Base-by-base conservation (phyloP, 1,284 basidiomycete species). In the Fistulinella cinereoalba region DNA sequence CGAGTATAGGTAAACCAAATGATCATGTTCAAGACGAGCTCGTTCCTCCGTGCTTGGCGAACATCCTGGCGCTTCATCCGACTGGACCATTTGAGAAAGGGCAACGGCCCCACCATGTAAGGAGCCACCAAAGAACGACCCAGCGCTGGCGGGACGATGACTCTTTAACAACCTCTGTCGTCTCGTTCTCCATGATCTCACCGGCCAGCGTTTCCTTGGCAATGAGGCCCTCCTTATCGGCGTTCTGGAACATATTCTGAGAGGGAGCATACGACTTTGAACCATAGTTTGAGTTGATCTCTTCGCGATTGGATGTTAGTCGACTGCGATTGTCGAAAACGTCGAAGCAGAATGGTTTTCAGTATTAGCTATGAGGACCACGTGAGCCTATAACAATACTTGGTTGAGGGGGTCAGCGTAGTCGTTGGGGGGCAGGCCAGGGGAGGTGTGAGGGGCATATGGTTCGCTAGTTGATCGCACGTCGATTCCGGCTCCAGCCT, bases 41-140 rank as follows among this genome's bases (percentile, higher is more conserved):
- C 99, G 71, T 99, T 96, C 56, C 95, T 75, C 96, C 95, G 98
- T 1, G 96, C 96, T 70, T 98, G 94, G 36, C 89, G 85, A 33
- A 99, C 79, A 60, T 99, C 97, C 51, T 88, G 70, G 11, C 95
- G 85, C 72, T 97, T 97, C 90, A 99, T 94, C 19, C 91, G 79
- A 2, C 91, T 91, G 46, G 92, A 60, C 65, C 79, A 83, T 15
- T 70, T 73, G 37, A 99, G 73, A 43, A 86, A 67, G 12, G 80
- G 79, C 19, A 79, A 85, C 0, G 95, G 96, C 7, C 69, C 88
- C 89, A 98, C 73, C 81, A 98, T 0, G 94, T 99, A 43, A 97
- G 74, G n/a, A 89, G 65, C 86, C 92, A 92, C 52, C 88, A 92
- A 1, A 97, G 68, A 13, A 80, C 75, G 6, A 97, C 89, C 96